Percentiles rank a stretch among this genome's conserved stretches.
Conservation (phyloP, 192 early-diverging fungal species). For the Gonapodya prolifera region DNA sequence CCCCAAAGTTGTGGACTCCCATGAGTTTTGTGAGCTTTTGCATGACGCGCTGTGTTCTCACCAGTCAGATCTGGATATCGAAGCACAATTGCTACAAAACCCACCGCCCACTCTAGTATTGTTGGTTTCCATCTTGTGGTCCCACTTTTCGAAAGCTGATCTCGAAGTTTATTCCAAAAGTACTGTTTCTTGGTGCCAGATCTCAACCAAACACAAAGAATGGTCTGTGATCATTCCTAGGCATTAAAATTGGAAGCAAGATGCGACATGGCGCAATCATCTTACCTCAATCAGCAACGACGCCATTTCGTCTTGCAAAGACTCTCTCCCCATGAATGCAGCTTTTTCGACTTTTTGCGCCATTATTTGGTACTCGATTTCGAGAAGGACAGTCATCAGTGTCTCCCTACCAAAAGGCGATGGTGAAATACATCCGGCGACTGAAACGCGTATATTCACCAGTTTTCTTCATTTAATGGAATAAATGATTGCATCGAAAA, state of each 20-base stretch:
- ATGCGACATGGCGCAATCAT: neutral
- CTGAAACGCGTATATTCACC: slow-evolving; percentile 17
- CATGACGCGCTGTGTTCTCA: slow-evolving; percentile 37
- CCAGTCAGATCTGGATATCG: neutral
- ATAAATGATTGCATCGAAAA: slow-evolving; percentile 36
- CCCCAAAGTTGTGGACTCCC: slow-evolving; percentile 37
- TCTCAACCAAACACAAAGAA: slow-evolving; percentile 52
- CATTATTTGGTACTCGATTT: slow-evolving; percentile 50
- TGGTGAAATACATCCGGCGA: neutral
- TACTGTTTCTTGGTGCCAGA: slow-evolving; percentile 29
- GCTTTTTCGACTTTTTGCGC: slow-evolving; percentile 21
- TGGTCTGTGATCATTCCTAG: slow-evolving; percentile 25
- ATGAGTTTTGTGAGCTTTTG: slow-evolving; percentile 45
- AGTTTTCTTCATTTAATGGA: slow-evolving; percentile 37
- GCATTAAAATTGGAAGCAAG: neutral
- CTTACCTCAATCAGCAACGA: slow-evolving; percentile 51
- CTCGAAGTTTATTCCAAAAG: slow-evolving; percentile 44
- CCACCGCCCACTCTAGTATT: slow-evolving; percentile 48
- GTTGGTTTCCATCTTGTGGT: slow-evolving; percentile 42
- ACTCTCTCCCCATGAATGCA: slow-evolving; percentile 17
- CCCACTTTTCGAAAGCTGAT: slow-evolving; percentile 19
- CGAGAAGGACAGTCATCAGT: slow-evolving; percentile 40
- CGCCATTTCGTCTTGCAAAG: slow-evolving; percentile 44
- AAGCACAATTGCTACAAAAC: slow-evolving; percentile 2
- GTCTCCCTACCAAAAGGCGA: slow-evolving; percentile 29